phyloP scores from a whole-genome alignment of 306 rosid genomes.

The Casuarina cunninghamiana region DNA sequence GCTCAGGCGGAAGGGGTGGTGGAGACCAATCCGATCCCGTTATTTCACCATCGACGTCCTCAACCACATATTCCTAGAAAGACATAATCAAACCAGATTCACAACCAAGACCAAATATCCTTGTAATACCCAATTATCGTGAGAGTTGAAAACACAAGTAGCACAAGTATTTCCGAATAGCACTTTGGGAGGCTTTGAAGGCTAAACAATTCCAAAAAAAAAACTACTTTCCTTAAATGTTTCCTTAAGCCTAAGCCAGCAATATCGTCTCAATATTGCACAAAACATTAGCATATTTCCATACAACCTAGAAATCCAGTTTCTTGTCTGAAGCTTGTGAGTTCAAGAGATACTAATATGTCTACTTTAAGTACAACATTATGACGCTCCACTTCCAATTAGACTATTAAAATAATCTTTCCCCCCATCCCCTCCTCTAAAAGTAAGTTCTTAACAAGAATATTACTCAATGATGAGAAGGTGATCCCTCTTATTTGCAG shows the following conservation, averaged over 20 bases:
- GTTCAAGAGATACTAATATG: background rate
- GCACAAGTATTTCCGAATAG: background rate
- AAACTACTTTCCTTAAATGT: background rate
- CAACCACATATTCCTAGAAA: slow-evolving; percentile 87
- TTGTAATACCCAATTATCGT: background rate
- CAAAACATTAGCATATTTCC: background rate
- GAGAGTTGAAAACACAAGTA: background rate
- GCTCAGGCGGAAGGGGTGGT: slow-evolving; percentile 82
- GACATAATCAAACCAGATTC: slow-evolving; percentile 25
- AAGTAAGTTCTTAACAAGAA: background rate
- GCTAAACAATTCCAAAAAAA: background rate
- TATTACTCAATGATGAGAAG: slow-evolving; percentile 5
- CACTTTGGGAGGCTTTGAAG: background rate
- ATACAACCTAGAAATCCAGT: background rate
- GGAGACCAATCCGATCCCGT: slow-evolving; percentile 91
- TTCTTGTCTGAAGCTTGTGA: background rate
- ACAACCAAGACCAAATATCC: slow-evolving; percentile 14
- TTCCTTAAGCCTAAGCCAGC: background rate
- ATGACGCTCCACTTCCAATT: slow-evolving; percentile 15
- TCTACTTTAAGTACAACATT: background rate
- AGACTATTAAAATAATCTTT: background rate
- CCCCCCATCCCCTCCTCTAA: background rate
- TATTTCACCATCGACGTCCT: slow-evolving; percentile 92
- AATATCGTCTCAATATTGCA: background rate
- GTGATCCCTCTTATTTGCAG: slow-evolving; percentile 6